phyloP scores from a whole-genome alignment of 495 filamentous ascomycete species.

The Cryomyces antarcticus region DNA sequence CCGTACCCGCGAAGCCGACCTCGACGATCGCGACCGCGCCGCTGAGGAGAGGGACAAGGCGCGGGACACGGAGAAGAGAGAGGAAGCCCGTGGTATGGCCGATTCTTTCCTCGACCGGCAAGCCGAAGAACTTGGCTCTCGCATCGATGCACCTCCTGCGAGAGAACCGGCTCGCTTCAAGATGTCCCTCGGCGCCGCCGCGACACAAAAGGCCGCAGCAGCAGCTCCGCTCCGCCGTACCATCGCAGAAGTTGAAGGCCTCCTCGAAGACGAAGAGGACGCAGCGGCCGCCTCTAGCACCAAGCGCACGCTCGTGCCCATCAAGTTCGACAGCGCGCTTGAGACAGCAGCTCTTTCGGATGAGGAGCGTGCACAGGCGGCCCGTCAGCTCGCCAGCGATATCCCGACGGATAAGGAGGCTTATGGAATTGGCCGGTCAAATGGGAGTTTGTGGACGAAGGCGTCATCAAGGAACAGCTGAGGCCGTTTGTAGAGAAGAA shows the following conservation, averaged over 20 bases:
- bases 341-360: constrained; percentile 51
- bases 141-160: constrained; percentile 25
- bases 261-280: constrained; percentile 82
- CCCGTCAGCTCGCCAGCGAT: constrained; percentile 62
- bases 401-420: constrained; percentile 70
- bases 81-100: constrained; percentile 67
- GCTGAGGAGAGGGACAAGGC: constrained; percentile 57
- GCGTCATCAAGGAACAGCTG: constrained; percentile 66
- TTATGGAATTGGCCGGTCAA: constrained; percentile 84
- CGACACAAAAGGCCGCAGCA: constrained; percentile 57
- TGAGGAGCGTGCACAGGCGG: constrained; percentile 63
- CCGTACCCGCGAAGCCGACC: constrained; percentile 45
- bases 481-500: constrained; percentile 95
- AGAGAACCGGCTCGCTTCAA: constrained; percentile 76
- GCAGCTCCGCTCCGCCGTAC: constrained; percentile 48
- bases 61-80: constrained; percentile 45
- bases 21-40: constrained; percentile 64
- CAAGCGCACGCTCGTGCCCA: constrained; percentile 70
- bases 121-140: constrained; percentile 57
- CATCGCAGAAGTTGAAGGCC: constrained; percentile 78
- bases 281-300: constrained; percentile 39
- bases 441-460: constrained; percentile 85
- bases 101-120: constrained; percentile 85
- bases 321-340: constrained; percentile 68
- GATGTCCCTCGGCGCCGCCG: constrained; percentile 75